Evolutionary conservation across 768 basidiomycete genomes (phyloP), one percentile per base, ranked within the genome.

Genomic region (Chalciporus sphaerocephalus): DNA sequence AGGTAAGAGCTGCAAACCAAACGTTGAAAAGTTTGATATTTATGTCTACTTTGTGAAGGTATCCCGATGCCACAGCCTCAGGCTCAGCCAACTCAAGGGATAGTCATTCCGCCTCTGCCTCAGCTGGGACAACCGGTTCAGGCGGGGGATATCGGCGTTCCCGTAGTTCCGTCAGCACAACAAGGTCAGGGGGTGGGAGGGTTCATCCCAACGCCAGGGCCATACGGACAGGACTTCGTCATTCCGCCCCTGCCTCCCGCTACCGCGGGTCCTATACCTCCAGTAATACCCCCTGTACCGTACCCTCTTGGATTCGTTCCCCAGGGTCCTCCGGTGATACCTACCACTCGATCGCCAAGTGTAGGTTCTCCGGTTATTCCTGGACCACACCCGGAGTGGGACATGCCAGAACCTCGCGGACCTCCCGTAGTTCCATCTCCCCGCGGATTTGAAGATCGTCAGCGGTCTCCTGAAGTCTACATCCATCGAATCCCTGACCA

Each of bases 351-450:
- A 10, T 41, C 51, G 18, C 53, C 53, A 11, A 21, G 27, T 6
- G 12, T 21, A 13, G 35, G 37, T 6, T 39, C 39, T 3, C 66
- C 64, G 3, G 64, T 65, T 18, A 63, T 67, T 39, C 64, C 64
- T 25, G 46, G 50, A 22, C 44, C 44, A 0, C 58, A 52, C 5
- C 32, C 2, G 8, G 48, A 49, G 12, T 51, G 53, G 56, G 24
- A 23, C 15, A 49, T 65, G 61, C 66, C 66, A 37, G 57, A 60
- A 13, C 59, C 59, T 32, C 38, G 30, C 15, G 30, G 30, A 5
- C 30, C 30, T 12, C 67, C 67, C 8, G 69, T 74, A 17, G 62
- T 75, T 42, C 73, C 74, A 7, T 32, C 30, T n/a, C 30, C 30
- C 30, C 30, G 30, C n/a, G 30, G 5, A 32, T 32, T 15, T 15